Evolutionary conservation across 345 rosid genomes (phyloP), one percentile per base, ranked within the genome.

Genomic region (Angophora floribunda): DNA sequence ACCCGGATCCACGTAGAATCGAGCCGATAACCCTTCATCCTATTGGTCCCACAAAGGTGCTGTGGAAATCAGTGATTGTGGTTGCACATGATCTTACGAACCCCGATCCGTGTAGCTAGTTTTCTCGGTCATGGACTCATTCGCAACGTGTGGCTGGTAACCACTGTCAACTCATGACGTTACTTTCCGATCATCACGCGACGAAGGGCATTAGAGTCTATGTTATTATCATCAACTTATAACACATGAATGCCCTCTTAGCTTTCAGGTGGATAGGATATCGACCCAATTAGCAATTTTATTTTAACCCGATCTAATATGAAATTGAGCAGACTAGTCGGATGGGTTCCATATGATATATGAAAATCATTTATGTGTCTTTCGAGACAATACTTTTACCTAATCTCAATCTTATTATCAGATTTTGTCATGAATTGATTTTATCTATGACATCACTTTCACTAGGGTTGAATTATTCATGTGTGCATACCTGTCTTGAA

Each of bases 281-380:
- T 70, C 24, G 4, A 70, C 24, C 7, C 13, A 1, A 9, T 9
- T 36, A 4, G 47, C 22, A 45, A 75, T 70, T 70, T 70, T 21
- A 70, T 44, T 22, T 75, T 75, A 6, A 10, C 14, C 1, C 0
- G 3, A 67, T n/a, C 10, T 14, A 1, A 36, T 67, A 32, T 11
- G 4, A 41, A 36, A 75, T 0, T 5, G 15, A 19, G 41, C 1
- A 41, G 0, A 19, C 1, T 2, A 21, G 0, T 36, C 0, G 1
- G 2, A 2, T 2, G 28, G 4, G 22, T 9, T 75, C 7, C 26
- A 75, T 75, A 9, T 19, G 1, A 75, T 21, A 19, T 75, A 19
- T 19, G 45, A 41, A 75, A 75, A 41, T 41, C 26, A 75, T 75
- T 15, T 41, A 41, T 44, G 2, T 0, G 1, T 4, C 19, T 36